Conservation (phyloP, 768 basidiomycete species). For the Suillus subalutaceus region DNA sequence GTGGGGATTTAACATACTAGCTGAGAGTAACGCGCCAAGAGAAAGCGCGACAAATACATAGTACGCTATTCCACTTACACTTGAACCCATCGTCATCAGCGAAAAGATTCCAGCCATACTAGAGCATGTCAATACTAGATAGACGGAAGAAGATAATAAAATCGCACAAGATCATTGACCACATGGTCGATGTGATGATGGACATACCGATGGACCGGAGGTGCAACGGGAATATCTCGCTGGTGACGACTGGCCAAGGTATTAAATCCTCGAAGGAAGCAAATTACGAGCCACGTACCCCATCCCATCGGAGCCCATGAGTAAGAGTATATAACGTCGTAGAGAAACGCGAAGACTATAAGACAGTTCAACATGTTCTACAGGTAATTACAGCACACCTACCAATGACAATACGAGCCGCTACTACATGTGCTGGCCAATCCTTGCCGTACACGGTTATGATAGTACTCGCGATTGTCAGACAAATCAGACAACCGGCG, state of each 20-base stretch:
- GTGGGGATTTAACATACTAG: constrained; percentile 22
- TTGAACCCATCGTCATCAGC: constrained; percentile 27
- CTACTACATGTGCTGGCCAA: constrained; percentile 31
- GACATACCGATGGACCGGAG: constrained; percentile 45
- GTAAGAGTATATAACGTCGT: constrained; percentile 38
- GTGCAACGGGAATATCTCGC: constrained; percentile 45
- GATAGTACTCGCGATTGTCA: constrained; percentile 31
- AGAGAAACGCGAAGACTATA: constrained; percentile 43
- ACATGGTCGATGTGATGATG: constrained; percentile 43
- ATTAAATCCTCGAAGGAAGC: constrained; percentile 10
- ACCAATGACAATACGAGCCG: constrained; percentile 33
- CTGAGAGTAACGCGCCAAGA: constrained; percentile 31
- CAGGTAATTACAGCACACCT: constrained; percentile 24
- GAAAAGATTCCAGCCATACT: constrained; percentile 33
- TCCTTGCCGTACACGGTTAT: constrained; percentile 31
- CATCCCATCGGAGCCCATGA: constrained; percentile 37
- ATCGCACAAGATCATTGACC: constrained; percentile 41
- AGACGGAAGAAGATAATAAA: not conserved
- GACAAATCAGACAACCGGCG: constrained; percentile 33
- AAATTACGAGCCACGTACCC: constrained; percentile 17
- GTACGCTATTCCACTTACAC: constrained; percentile 29
- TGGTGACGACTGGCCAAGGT: constrained; percentile 37
- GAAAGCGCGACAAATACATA: constrained; percentile 32
- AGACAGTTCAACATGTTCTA: constrained; percentile 19
- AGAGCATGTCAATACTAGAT: constrained; percentile 1